phyloP scores from a whole-genome alignment of 495 filamentous ascomycete species.

The Penicillium silybi region DNA sequence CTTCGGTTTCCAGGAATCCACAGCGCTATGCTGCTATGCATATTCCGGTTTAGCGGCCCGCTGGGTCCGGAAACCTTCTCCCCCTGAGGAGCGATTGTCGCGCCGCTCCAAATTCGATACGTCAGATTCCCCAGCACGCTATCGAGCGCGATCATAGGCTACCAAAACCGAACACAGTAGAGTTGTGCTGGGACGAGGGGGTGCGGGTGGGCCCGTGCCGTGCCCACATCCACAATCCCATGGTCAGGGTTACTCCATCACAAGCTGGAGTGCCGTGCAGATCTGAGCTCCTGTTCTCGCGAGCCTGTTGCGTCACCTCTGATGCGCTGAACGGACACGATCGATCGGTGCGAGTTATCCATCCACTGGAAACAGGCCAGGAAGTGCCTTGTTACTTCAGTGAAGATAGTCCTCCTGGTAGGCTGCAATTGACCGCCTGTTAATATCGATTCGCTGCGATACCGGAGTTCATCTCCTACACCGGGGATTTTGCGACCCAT shows the following conservation, averaged over 20 bases:
- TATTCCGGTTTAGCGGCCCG: slow-evolving; percentile 7
- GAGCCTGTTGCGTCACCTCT: neutral
- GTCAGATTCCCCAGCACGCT: slow-evolving; percentile 6
- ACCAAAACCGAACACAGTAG: neutral
- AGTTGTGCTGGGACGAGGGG: neutral
- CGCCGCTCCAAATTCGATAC: slow-evolving; percentile 7
- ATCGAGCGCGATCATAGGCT: slow-evolving; percentile 2
- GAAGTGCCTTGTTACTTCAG: neutral
- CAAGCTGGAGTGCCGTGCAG: neutral
- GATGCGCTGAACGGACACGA: slow-evolving; percentile 12
- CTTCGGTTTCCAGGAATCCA: slow-evolving; percentile 16
- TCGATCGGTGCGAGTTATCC: neutral
- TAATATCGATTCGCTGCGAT: neutral
- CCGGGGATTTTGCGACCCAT: neutral
- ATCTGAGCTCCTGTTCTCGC: neutral
- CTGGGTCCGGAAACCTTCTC: slow-evolving; percentile 13
- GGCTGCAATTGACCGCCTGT: too few relatives aligned
- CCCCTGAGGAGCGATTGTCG: neutral
- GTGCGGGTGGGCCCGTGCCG: neutral
- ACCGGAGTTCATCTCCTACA: neutral
- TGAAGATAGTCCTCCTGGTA: neutral
- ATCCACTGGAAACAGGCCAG: neutral
- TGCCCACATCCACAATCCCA: neutral
- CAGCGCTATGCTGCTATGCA: slow-evolving; percentile 16
- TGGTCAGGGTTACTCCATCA: neutral